phyloP scores from a whole-genome alignment of 345 rosid genomes.

The Limnanthes douglasii region DNA sequence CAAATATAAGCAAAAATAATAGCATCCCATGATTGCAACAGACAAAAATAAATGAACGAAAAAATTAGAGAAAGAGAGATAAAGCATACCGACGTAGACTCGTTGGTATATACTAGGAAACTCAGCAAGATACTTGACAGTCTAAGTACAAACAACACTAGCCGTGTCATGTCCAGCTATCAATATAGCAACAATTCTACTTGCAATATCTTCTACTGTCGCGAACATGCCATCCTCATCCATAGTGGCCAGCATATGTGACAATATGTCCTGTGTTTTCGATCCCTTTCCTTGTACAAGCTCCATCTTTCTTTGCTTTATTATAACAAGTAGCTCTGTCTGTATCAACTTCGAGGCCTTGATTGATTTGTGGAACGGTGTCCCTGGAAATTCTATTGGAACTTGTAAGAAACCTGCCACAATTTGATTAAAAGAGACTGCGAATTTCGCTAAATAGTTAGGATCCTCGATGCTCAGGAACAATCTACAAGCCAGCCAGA shows the following conservation, averaged over 20 bases:
- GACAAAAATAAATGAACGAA: no score
- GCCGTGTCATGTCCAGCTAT: slow-evolving; percentile 22
- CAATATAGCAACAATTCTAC: slow-evolving; percentile 13
- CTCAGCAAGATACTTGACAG: slow-evolving; percentile 17
- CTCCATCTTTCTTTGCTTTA: slow-evolving; percentile 14
- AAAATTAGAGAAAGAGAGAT: neutral
- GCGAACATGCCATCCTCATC: no score
- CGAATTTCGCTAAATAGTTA: slow-evolving; percentile 3
- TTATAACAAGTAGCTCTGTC: slow-evolving; percentile 8
- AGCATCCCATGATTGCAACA: no score
- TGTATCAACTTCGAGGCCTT: slow-evolving; percentile 9
- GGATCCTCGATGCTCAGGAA: slow-evolving; percentile 24
- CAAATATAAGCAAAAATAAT: no score
- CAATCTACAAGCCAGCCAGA: slow-evolving; percentile 19
- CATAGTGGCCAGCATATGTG: slow-evolving; percentile 10
- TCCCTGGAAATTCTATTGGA: slow-evolving; percentile 17
- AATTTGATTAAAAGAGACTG: slow-evolving; percentile 6
- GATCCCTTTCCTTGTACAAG: slow-evolving; percentile 2
- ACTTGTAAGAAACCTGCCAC: slow-evolving; percentile 8
- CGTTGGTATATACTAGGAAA: slow-evolving; percentile 14
- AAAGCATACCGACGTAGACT: slow-evolving; percentile 17
- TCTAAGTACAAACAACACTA: slow-evolving; percentile 14
- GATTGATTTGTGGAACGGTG: slow-evolving; percentile 13
- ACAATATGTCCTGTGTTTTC: slow-evolving; percentile 10
- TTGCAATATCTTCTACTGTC: slow-evolving; percentile 12